Percentiles rank a stretch among this genome's conserved stretches.
phyloP scores from a whole-genome alignment of 202 grass and related monocot genomes.

The Setaria viridis region DNA sequence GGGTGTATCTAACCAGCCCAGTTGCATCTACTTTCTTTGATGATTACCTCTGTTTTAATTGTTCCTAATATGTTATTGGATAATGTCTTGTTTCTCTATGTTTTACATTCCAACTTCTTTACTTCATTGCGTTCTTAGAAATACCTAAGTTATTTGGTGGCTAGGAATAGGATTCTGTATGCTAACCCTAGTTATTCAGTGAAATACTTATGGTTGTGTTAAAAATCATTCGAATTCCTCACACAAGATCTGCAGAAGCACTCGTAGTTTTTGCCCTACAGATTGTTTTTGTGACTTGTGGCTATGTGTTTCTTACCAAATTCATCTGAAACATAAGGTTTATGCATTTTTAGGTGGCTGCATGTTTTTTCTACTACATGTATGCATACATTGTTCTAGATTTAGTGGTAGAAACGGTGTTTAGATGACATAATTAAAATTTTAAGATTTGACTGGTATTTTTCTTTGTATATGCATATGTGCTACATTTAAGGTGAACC shows the following conservation, averaged over 20 bases:
- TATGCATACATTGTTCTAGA: not conserved
- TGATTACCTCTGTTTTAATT: constrained; percentile 14
- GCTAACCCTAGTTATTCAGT: not conserved
- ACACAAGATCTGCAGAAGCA: constrained; percentile 6
- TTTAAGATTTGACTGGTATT: not conserved
- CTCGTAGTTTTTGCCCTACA: not conserved
- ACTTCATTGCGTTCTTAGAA: constrained; percentile 20
- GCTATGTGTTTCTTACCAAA: not conserved
- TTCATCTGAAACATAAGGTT: not conserved
- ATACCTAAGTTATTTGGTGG: constrained; percentile 22
- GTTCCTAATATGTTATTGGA: not conserved
- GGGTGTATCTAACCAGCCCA: not conserved
- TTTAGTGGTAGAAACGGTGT: not conserved
- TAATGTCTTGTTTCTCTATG: not conserved
- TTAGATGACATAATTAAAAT: not conserved
- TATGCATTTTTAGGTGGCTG: not conserved
- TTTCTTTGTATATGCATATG: not conserved
- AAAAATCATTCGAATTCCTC: constrained; percentile 14
- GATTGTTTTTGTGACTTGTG: constrained; percentile 21
- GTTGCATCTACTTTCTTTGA: not conserved
- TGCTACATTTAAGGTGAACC: not conserved
- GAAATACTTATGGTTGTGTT: not conserved
- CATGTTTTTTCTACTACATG: not conserved
- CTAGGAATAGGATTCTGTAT: not conserved
- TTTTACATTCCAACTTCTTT: constrained; percentile 21